These are phyloP conservation scores for Terana coerulea DNA, from an alignment of 768 basidiomycete genomes.

Conservation along the genomic window DNA sequence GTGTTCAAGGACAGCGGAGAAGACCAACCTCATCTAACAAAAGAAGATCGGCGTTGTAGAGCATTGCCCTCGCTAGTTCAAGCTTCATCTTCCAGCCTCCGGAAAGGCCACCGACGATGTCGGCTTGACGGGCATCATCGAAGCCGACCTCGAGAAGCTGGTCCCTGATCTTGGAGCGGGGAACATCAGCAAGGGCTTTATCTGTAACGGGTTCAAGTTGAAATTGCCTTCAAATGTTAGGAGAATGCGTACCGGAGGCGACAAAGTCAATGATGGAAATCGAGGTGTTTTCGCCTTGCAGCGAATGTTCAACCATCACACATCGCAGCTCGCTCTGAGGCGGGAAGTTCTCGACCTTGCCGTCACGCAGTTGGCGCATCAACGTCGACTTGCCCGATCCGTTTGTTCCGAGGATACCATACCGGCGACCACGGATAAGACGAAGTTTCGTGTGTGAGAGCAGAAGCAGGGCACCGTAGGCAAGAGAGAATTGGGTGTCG, in stretches of 20 bases:
- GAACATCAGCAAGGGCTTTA: constrained; percentile 55
- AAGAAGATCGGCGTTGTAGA: constrained; percentile 87
- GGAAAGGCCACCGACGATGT: constrained; percentile 84
- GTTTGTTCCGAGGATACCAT: constrained; percentile 95
- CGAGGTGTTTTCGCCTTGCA: constrained; percentile 90
- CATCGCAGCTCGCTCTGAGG: constrained; percentile 80
- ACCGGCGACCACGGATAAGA: constrained; percentile 85
- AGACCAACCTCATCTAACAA: constrained; percentile 73
- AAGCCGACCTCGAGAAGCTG: constrained; percentile 90
- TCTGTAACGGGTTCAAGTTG: constrained; percentile 40
- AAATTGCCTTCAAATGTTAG: constrained; percentile 2
- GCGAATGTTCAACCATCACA: constrained; percentile 96
- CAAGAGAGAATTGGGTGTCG: constrained; percentile 92
- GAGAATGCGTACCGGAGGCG: constrained; percentile 58
- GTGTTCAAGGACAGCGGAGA: not conserved
- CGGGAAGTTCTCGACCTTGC: constrained; percentile 96
- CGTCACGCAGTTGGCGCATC: constrained; percentile 91
- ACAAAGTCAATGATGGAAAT: constrained; percentile 86
- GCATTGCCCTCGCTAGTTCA: constrained; percentile 92
- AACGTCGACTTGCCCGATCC: constrained; percentile 95
- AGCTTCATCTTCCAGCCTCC: constrained; percentile 99
- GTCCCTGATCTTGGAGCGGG: constrained; percentile 68
- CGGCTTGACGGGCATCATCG: constrained; percentile 78
- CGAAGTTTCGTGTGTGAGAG: constrained; percentile 92
- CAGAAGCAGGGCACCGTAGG: constrained; percentile 91